Conservation (phyloP, 805 yeast genomes). For the Yarrowia sp. region DNA sequence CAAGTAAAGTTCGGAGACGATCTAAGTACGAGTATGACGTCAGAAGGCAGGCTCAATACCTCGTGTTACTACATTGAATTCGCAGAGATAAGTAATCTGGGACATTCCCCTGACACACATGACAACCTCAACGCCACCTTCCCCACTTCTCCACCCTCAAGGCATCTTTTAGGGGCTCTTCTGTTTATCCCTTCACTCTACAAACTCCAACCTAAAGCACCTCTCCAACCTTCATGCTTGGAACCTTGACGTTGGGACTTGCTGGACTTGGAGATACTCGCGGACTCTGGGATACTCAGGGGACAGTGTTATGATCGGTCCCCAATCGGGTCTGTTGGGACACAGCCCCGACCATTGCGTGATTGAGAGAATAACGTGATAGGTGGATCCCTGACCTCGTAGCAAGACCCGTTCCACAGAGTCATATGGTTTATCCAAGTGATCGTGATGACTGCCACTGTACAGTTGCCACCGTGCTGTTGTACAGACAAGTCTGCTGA, state of each 20-base stretch:
- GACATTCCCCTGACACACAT: background rate
- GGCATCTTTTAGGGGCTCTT: background rate
- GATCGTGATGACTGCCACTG: too few relatives aligned
- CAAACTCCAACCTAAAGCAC: conserved; percentile 12
- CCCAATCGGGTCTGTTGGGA: background rate
- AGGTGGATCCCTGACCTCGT: background rate
- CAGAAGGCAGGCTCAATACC: background rate
- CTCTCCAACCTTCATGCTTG: background rate
- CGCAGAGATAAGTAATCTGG: too few relatives aligned
- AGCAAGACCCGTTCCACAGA: background rate
- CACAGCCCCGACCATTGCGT: background rate
- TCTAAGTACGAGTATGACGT: conserved; percentile 13
- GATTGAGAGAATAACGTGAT: background rate
- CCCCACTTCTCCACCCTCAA: background rate
- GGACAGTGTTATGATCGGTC: background rate
- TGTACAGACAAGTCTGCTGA: too few relatives aligned
- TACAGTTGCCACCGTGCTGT: too few relatives aligned
- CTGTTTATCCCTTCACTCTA: background rate
- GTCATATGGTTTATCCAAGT: too few relatives aligned
- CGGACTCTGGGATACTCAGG: background rate
- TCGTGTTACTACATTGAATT: background rate
- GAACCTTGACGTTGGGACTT: conserved; percentile 9
- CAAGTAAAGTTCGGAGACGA: conserved; percentile 5
- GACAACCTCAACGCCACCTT: background rate
- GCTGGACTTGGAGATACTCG: conserved; percentile 14